Base-by-base conservation (phyloP, 1,139 yeast species). In the Kazachstania sp. region DNA sequence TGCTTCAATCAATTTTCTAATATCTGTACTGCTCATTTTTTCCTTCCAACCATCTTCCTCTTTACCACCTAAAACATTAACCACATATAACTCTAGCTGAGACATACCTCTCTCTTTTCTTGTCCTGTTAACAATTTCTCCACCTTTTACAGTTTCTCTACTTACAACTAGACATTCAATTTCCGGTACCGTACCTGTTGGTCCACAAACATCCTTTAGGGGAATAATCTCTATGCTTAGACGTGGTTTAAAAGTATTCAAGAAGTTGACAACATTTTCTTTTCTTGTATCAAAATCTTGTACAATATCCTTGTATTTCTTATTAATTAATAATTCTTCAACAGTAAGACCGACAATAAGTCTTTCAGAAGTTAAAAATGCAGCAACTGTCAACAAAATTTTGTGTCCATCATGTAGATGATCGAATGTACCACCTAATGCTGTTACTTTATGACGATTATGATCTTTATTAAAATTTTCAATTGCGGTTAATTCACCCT, bases 351-450 rank as follows among this genome's bases (percentile, higher is more conserved):
- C 98, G 8, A 92, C 72, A 46, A 92, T 83, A 12, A 92, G 68
- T 23, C 66, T 68, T 3, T 64, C 57, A 5, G 67, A 59, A 0
- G 94, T 73, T 13, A 86, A 55, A 59, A 80, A 88, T 0, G 81
- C 78, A 0, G 95, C 75, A 55, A 86, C 71, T 0, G 95, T 82
- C 8, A 94, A 70, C 19, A 94, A 69, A 30, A 92, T 81, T 64
- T 86, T 87, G 66, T 94, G 99, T 0, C 98, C 99, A 60, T 85
- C 95, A 59, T 94, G 99, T 36, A 94, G 63, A 66, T 94, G 97
- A 62, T 94, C 99, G 69, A 94, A 94, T 0, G 98, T 94, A 0
- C 99, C 99, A 0, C 98, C 98, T 1, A 90, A 81, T 0, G 95
- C 95, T 13, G 69, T 68, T 1, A 70, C 68, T 15, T 53, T 46